Evolutionary conservation across 768 basidiomycete species (phyloP).

Genomic region (Pisolithus albus): DNA sequence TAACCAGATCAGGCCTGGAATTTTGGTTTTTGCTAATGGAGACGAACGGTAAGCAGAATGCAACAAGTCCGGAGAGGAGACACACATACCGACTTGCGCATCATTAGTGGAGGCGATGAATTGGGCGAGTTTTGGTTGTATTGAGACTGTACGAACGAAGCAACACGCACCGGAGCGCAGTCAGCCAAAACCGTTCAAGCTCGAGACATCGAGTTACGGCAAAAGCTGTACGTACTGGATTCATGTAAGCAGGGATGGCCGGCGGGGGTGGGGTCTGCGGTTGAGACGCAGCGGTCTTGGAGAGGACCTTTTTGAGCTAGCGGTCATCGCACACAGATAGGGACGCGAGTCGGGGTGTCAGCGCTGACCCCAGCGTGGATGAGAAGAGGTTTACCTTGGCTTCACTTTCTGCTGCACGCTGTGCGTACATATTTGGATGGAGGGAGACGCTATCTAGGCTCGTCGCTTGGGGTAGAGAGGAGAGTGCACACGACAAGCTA

Average conservation of each 20-base stretch:
- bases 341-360: slow-evolving; percentile 2
- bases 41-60: neutral
- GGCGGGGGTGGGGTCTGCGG: slow-evolving; percentile 28
- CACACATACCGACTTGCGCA: slow-evolving; percentile 44
- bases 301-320: slow-evolving; percentile 59
- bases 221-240: slow-evolving; percentile 29
- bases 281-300: slow-evolving; percentile 36
- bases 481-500: slow-evolving; percentile 62
- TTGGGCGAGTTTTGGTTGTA: slow-evolving; percentile 31
- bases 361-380: neutral
- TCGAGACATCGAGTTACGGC: neutral
- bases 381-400: slow-evolving; percentile 48
- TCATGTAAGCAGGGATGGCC: slow-evolving; percentile 28
- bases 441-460: slow-evolving; percentile 59
- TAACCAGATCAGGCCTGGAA: slow-evolving; percentile 22
- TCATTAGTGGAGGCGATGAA: slow-evolving; percentile 46
- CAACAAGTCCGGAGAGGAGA: neutral
- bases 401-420: slow-evolving; percentile 64
- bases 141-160: slow-evolving; percentile 26
- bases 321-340: slow-evolving; percentile 1
- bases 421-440: slow-evolving; percentile 65
- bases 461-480: slow-evolving; percentile 65
- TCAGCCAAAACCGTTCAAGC: neutral
- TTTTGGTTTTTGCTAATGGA: slow-evolving; percentile 27
- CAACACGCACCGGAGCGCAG: neutral